Conservation (phyloP, 2,329 filamentous ascomycete species). For the Lecanicillium sp. region DNA sequence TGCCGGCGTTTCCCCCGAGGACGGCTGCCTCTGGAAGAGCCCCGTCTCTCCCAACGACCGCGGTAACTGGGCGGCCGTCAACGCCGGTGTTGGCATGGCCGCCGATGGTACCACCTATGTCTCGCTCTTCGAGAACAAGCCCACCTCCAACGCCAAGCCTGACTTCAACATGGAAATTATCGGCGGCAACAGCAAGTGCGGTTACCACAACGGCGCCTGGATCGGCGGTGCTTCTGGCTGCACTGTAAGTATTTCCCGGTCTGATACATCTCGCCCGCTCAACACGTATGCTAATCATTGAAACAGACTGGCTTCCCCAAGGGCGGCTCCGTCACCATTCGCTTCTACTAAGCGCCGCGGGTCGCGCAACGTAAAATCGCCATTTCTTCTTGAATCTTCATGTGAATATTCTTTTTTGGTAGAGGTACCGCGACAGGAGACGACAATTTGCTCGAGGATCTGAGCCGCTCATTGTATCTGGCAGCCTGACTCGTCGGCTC, state of each 20-base stretch:
- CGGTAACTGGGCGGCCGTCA: slow-evolving; percentile 84
- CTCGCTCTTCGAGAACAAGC: slow-evolving; percentile 77
- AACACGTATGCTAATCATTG: slow-evolving; percentile 17
- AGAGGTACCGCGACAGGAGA: neutral
- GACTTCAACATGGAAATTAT: slow-evolving; percentile 74
- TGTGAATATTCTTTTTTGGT: slow-evolving; percentile 13
- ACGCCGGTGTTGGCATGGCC: slow-evolving; percentile 73
- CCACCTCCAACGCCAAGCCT: slow-evolving; percentile 63
- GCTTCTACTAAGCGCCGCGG: slow-evolving; percentile 32
- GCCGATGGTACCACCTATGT: slow-evolving; percentile 63
- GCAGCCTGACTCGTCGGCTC: no score
- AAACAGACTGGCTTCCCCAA: slow-evolving; percentile 37
- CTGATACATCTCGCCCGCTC: neutral
- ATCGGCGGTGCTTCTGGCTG: slow-evolving; percentile 57
- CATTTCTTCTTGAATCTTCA: slow-evolving; percentile 23
- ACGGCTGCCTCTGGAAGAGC: slow-evolving; percentile 72
- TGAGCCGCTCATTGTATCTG: neutral
- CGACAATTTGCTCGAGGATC: neutral
- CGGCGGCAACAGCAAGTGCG: slow-evolving; percentile 60
- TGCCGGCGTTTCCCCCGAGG: slow-evolving; percentile 55
- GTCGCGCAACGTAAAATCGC: slow-evolving; percentile 15
- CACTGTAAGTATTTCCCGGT: slow-evolving; percentile 62
- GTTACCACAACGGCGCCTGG: slow-evolving; percentile 59
- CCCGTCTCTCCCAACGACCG: slow-evolving; percentile 43
- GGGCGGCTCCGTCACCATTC: slow-evolving; percentile 38